A percentile compares a stretch with the other conserved stretches of the same genome.
These are phyloP conservation scores for Alternaria ventricosa DNA, from an alignment of 2,329 filamentous ascomycete genomes.

Conservation along the genomic window DNA sequence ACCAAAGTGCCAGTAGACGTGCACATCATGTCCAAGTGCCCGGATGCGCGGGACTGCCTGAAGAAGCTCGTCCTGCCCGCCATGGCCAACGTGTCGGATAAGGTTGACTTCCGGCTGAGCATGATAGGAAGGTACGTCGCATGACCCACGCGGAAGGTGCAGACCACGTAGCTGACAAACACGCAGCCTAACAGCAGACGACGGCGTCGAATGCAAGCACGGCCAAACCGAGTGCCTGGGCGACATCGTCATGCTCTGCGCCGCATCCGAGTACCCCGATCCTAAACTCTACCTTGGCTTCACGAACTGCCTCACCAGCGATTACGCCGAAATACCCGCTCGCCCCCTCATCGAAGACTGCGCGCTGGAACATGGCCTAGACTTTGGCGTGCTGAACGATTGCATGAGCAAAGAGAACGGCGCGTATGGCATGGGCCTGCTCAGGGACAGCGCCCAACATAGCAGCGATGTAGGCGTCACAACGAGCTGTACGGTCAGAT, in stretches of 20 bases:
- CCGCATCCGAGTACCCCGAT: conserved; percentile 79
- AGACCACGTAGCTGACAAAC: neutral
- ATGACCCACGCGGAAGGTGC: neutral
- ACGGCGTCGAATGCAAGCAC: conserved; percentile 87
- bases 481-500: conserved; percentile 60
- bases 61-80: conserved; percentile 80
- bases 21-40: conserved; percentile 95
- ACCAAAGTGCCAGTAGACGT: conserved; percentile 79
- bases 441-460: conserved; percentile 71
- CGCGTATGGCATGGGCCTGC: conserved; percentile 69
- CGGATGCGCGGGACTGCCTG: conserved; percentile 85
- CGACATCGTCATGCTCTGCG: conserved; percentile 93
- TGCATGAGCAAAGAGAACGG: conserved; percentile 82
- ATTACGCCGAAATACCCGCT: conserved; percentile 79
- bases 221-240: conserved; percentile 90
- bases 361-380: conserved; percentile 87
- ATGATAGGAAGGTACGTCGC: conserved; percentile 79
- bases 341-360: conserved; percentile 83
- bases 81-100: conserved; percentile 81
- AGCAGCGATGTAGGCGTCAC: conserved; percentile 58
- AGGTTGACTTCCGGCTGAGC: conserved; percentile 89
- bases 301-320: conserved; percentile 82
- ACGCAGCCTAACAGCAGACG: conserved; percentile 69
- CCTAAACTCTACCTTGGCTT: conserved; percentile 91
- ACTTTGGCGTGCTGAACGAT: conserved; percentile 79